A percentile compares a stretch with the other conserved stretches of the same genome.
These are phyloP conservation scores for Stemphylium vesicarium DNA, from an alignment of 2,329 filamentous ascomycete genomes.

Conservation along the genomic window DNA sequence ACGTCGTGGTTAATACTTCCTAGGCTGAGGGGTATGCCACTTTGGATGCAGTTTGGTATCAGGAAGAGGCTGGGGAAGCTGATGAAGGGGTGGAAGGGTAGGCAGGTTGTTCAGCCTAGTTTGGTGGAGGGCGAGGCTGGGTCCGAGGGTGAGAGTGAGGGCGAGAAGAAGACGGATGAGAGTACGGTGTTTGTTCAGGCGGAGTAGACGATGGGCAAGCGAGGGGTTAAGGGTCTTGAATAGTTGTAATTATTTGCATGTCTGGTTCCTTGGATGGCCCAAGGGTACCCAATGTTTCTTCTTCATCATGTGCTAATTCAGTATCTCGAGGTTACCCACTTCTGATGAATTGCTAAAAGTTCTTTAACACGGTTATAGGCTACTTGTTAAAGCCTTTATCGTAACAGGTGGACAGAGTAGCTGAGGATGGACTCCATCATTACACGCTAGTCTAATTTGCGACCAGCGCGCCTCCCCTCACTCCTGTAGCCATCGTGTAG, in stretches of 20 bases:
- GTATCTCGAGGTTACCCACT: too few species aligned
- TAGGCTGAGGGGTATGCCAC: slow-evolving; percentile 60
- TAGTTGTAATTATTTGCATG: not conserved
- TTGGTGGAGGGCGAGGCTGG: slow-evolving; percentile 18
- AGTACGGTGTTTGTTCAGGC: slow-evolving; percentile 36
- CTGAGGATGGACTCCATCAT: too few species aligned
- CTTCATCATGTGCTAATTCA: too few species aligned
- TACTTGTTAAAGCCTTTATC: too few species aligned
- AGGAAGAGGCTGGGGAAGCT: slow-evolving; percentile 50
- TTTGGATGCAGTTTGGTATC: slow-evolving; percentile 66
- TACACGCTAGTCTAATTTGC: too few species aligned
- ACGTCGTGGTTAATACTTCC: slow-evolving; percentile 43
- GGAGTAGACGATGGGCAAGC: slow-evolving; percentile 5
- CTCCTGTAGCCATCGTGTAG: too few species aligned
- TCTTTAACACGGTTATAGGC: too few species aligned
- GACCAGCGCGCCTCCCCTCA: too few species aligned
- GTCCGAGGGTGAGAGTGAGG: slow-evolving; percentile 3
- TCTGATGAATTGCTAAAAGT: too few species aligned
- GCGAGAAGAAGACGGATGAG: slow-evolving; percentile 30
- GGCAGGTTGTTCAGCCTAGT: slow-evolving; percentile 49
- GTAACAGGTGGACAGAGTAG: too few species aligned
- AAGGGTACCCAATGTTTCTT: too few species aligned
- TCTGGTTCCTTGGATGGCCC: not conserved
- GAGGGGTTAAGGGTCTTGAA: not conserved
- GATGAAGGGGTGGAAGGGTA: slow-evolving; percentile 47